Percentiles rank a stretch among this genome's conserved stretches.
Conservation (phyloP, 2,329 filamentous ascomycete genomes). For the Botryosphaeria agaves region DNA sequence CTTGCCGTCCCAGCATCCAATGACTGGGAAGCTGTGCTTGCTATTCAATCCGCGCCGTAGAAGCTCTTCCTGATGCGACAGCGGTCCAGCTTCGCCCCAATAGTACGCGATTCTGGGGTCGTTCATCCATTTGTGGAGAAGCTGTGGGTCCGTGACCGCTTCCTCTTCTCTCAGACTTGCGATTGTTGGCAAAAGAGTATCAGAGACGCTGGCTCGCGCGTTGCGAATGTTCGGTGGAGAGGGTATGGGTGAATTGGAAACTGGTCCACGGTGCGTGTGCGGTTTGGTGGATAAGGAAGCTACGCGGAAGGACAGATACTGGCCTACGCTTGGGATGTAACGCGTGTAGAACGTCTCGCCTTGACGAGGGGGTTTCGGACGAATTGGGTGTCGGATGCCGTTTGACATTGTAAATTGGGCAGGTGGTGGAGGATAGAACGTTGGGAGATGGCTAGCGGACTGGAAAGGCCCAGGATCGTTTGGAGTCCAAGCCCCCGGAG, state of each 20-base stretch:
- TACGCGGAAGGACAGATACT: conserved; percentile 79
- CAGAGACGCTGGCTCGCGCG: conserved; percentile 24
- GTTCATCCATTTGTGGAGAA: conserved; percentile 79
- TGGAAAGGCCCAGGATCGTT: conserved; percentile 49
- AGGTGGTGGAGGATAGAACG: conserved; percentile 75
- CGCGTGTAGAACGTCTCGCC: conserved; percentile 84
- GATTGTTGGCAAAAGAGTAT: conserved; percentile 23
- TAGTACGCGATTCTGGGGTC: conserved; percentile 67
- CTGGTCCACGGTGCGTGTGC: conserved; percentile 45
- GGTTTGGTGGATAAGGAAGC: conserved; percentile 51
- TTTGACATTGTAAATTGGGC: conserved; percentile 67
- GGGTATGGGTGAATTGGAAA: conserved; percentile 11
- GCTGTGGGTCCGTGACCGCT: conserved; percentile 39
- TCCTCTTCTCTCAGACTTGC: conserved; percentile 10
- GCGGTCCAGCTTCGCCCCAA: conserved; percentile 54
- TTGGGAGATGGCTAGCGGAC: conserved; percentile 71
- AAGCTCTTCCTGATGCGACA: conserved; percentile 45
- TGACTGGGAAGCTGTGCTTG: conserved; percentile 71
- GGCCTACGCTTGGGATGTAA: conserved; percentile 62
- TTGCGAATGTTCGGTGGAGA: conserved; percentile 8
- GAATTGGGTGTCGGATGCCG: conserved; percentile 65
- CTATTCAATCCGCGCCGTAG: conserved; percentile 46
- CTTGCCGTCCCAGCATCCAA: conserved; percentile 85
- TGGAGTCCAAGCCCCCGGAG: conserved; percentile 16
- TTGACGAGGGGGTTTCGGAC: conserved; percentile 77